Base-by-base conservation (phyloP, 345 rosid species). In the Corchorus capsularis region DNA sequence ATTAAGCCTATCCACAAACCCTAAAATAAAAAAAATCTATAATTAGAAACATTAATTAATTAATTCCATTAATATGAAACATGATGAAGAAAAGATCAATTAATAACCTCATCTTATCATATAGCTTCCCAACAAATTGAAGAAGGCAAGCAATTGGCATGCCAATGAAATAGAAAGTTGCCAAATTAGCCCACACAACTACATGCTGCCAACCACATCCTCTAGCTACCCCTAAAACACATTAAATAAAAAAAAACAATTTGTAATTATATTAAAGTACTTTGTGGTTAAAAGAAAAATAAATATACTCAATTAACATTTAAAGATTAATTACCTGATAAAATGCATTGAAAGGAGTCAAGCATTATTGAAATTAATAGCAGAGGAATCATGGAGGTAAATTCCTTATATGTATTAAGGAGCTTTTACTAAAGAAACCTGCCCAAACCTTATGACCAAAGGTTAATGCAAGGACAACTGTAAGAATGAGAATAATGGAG, bases 151-250 rank as follows among this genome's bases (percentile, higher is more conserved):
- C 86, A 22, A 89, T 66, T 1, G 91, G 93, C 85, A 88, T 71
- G 49, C 91, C 93, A 47, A 89, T 79, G 3, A 79, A 57, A 74
- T 82, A 91, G 52, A 84, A 87, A 22, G 89, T 82, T 17, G 73
- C 85, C 54, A 92, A 76, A 71, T 92, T 92, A 20, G 73, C 89
- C 56, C 71, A 70, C 5, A 86, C 83, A 15, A 81, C 98, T 66
- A 89, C 54, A 2, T 77, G 88, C 74, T 94, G 92, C 94, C 91
- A 91, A 7, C 94, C 96, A 11, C 94, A 87, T 41, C 93, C 97
- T 80, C 94, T 88, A 0, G 87, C 87, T 53, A 89, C 93, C 71
- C 91, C 97, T 90, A 75, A 45, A 41, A 17, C 56, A 0, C 27
- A 27, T 39, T 14, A 34, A 54, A 63, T 35, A 45, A 8, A 14